Evolutionary conservation across 208 protist species (phyloP), one percentile per base, ranked within the genome.

Genomic region (Acanthamoeba rhysodes): DNA sequence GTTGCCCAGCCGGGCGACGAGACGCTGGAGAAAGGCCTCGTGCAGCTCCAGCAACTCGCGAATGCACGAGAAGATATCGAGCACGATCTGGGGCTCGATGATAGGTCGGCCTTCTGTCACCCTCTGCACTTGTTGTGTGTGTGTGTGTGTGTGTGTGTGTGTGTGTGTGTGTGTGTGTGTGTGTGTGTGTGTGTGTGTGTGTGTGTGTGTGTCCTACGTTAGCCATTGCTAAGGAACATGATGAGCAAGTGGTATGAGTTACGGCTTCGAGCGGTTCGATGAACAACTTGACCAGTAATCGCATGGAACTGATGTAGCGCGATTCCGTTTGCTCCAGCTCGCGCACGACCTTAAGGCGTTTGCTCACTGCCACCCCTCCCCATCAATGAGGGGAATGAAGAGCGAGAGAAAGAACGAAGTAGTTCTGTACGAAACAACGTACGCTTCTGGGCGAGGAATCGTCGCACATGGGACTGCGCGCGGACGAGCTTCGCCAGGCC

Each of bases 11-110:
- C 70, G 70, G 32, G 70, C 70, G n/a, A 20, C n/a, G 70, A 78
- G 70, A 78, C 70, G 70, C 70, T 78, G 70, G 4, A 78, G 70
- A n/a, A 78, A 78, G 70, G 70, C 29, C 34, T 78, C 70, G 70
- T 78, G 70, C 70, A 78, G 18, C 18, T 34, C n/a, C 34, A 78
- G 70, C n/a, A 78, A n/a, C 29, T 78, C 70, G n/a, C 70, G 70
- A 4, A 78, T 34, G 34, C 70, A 78, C 27, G 70, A 78, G 34
- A 78, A 78, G 70, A 78, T 78, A 18, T 78, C 70, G 6, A 78
- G 18, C 34, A 78, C 34, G 34, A 78, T 78, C 70, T 78, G 70
- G n/a, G 70, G 70, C 29, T 78, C 70, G 34, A 78, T 78, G 9
- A 78, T 48, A 5, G 70, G 70, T 41, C 70, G 70, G 10, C 70